phyloP scores from a whole-genome alignment of 305 asterid genomes.

The Ajuga reptans region DNA sequence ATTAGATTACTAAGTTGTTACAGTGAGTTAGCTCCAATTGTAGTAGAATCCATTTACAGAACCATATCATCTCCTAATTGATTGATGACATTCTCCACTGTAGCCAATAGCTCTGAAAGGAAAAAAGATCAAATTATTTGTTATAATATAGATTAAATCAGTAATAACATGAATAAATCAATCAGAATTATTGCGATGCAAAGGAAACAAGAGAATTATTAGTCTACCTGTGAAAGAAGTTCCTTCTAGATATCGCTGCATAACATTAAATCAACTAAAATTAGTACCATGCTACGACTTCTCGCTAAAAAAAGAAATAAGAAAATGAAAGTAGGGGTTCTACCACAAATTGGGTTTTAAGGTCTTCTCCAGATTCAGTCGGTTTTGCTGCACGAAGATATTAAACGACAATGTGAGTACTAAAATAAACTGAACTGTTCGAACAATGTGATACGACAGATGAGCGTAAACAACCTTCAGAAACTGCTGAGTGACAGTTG shows the following conservation, averaged over 20 bases:
- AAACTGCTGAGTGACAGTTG: conserved; percentile 50
- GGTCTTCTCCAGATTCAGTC: conserved; percentile 30
- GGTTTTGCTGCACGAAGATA: conserved; percentile 35
- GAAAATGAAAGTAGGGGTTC: conserved; percentile 3
- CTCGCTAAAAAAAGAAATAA: not conserved
- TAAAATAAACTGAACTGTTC: not conserved
- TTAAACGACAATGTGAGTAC: conserved; percentile 18
- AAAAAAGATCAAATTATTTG: not conserved
- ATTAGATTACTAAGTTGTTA: not conserved
- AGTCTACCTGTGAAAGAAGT: conserved; percentile 61
- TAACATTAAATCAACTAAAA: conserved; percentile 1
- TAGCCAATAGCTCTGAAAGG: conserved; percentile 53
- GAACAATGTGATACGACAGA: conserved; percentile 5
- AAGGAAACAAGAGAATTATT: conserved; percentile 12
- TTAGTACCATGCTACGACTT: conserved; percentile 9
- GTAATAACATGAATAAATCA: not conserved
- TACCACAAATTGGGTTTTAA: conserved; percentile 64
- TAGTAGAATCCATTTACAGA: conserved; percentile 24
- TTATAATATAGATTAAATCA: not conserved
- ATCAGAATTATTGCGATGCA: not conserved
- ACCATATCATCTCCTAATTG: conserved; percentile 46
- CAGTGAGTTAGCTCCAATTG: not conserved
- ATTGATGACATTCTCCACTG: conserved; percentile 56
- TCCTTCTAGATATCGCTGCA: conserved; percentile 66
- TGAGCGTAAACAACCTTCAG: conserved; percentile 30